Conservation (phyloP, 2,329 filamentous ascomycete genomes). For the Colletotrichum musae region DNA sequence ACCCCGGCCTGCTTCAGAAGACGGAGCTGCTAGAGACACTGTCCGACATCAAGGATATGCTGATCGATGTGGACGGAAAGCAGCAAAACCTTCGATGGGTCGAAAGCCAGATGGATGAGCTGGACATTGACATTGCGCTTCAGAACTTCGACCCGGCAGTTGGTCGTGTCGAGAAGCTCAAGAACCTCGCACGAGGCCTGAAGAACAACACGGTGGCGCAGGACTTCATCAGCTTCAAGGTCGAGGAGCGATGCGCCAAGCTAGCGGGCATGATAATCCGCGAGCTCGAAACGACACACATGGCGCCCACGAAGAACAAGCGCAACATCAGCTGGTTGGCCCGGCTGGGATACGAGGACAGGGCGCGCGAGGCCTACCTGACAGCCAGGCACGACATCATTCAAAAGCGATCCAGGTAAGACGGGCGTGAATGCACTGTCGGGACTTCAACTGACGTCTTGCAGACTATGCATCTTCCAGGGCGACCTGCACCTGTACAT, state of each 20-base stretch:
- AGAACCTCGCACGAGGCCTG: conserved; percentile 82
- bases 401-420: conserved; percentile 84
- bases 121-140: conserved; percentile 95
- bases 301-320: conserved; percentile 82
- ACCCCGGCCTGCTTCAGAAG: conserved; percentile 83
- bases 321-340: conserved; percentile 88
- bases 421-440: neutral
- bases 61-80: conserved; percentile 96
- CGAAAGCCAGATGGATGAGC: conserved; percentile 92
- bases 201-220: conserved; percentile 91
- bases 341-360: conserved; percentile 89
- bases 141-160: conserved; percentile 92
- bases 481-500: conserved; percentile 94
- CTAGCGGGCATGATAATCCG: conserved; percentile 83
- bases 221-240: conserved; percentile 92
- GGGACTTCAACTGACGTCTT: neutral
- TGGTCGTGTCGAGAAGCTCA: conserved; percentile 85
- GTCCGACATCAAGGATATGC: conserved; percentile 85
- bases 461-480: conserved; percentile 93
- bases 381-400: conserved; percentile 84
- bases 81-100: conserved; percentile 97
- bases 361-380: conserved; percentile 89
- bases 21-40: conserved; percentile 84
- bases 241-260: conserved; percentile 85
- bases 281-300: conserved; percentile 83